Evolutionary conservation across 768 basidiomycete genomes (phyloP).

Genomic region (Phallus indusiatus): DNA sequence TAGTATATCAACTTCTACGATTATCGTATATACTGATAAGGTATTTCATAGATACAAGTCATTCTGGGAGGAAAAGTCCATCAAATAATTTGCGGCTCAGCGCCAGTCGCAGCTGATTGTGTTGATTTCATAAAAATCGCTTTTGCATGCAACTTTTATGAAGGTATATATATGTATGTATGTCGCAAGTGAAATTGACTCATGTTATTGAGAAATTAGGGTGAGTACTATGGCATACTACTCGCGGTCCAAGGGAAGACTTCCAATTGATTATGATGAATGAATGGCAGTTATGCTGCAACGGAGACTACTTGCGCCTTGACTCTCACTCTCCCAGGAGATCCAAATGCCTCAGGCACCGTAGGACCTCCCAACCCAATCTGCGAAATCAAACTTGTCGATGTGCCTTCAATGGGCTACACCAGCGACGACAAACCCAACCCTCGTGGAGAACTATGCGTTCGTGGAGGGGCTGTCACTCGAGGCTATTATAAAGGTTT

Average conservation of each 20-base stretch:
- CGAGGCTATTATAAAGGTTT: not conserved
- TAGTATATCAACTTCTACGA: conserved; percentile 7
- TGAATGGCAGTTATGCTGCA: conserved; percentile 59
- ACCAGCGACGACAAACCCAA: conserved; percentile 77
- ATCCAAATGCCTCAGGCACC: conserved; percentile 60
- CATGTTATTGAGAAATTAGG: not conserved
- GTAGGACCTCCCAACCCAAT: conserved; percentile 72
- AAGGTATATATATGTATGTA: conserved; percentile 46
- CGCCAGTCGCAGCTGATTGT: conserved; percentile 78
- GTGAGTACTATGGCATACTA: not conserved
- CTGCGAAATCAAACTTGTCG: conserved; percentile 79
- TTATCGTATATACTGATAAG: not conserved
- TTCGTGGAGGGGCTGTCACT: conserved; percentile 58
- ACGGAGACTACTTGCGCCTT: conserved; percentile 74
- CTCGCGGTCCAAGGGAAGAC: not conserved
- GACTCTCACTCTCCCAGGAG: conserved; percentile 46
- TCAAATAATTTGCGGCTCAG: conserved; percentile 71
- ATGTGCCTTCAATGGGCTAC: conserved; percentile 87
- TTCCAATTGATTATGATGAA: not conserved
- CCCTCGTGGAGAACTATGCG: conserved; percentile 82
- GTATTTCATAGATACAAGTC: conserved; percentile 48
- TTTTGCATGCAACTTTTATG: conserved; percentile 60
- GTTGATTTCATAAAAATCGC: conserved; percentile 88
- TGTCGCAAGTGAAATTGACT: not conserved
- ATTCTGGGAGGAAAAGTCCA: conserved; percentile 73